A percentile compares a stretch with the other conserved stretches of the same genome.
These are phyloP conservation scores for Metarhizium brunneum DNA, from an alignment of 2,329 filamentous ascomycete species.

Conservation along the genomic window DNA sequence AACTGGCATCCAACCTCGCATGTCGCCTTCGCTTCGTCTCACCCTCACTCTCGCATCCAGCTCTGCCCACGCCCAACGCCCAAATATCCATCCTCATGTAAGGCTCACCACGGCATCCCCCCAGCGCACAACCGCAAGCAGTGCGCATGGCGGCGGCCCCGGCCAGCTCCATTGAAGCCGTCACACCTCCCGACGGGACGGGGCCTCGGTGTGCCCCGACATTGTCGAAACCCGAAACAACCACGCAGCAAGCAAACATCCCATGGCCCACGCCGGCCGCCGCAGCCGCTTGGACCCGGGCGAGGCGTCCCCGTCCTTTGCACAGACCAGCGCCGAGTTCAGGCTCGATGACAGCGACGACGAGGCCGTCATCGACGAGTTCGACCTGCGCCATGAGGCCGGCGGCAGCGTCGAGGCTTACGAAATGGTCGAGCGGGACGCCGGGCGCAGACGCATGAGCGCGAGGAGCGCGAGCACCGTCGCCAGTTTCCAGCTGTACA, in stretches of 20 bases:
- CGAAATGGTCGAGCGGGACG: conserved; percentile 21
- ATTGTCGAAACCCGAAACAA: no score
- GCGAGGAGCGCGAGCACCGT: conserved; percentile 19
- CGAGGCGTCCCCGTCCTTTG: conserved; percentile 26
- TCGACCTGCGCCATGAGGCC: no score
- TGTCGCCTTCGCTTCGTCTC: neutral
- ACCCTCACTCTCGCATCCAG: no score
- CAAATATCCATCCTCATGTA: no score
- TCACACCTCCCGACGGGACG: neutral
- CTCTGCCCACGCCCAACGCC: no score
- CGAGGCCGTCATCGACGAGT: conserved; percentile 11
- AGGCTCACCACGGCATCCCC: no score
- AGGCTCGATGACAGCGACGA: conserved; percentile 24
- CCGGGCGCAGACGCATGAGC: conserved; percentile 2
- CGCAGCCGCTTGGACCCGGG: conserved; percentile 13
- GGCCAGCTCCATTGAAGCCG: neutral
- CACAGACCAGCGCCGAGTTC: conserved; percentile 29
- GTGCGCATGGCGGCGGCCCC: neutral
- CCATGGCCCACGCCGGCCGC: conserved; percentile 6
- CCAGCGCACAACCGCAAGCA: no score
- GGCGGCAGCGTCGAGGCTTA: conserved; percentile 16
- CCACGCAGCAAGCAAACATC: no score
- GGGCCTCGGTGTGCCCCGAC: neutral
- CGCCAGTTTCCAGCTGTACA: conserved; percentile 34
- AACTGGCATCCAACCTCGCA: neutral